Conservation (phyloP, 2,329 filamentous ascomycete species). For the Curvularia verruculosa region DNA sequence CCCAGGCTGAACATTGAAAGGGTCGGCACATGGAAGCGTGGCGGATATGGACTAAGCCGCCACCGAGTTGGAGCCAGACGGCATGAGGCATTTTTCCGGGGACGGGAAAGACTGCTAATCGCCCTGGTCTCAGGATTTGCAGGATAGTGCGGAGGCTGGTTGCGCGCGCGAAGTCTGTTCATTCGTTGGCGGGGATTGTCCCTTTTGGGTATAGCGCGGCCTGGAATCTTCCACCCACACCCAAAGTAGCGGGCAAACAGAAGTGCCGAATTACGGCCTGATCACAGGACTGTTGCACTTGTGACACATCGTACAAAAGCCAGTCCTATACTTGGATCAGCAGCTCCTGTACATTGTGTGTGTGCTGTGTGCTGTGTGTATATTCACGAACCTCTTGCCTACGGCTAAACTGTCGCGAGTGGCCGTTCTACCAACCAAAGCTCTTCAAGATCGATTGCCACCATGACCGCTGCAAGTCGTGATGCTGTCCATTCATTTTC, state of each 20-base stretch:
- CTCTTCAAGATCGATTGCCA: not conserved
- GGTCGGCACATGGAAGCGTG: not conserved
- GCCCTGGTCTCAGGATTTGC: too few relatives aligned
- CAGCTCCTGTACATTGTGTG: too few relatives aligned
- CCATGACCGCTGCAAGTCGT: not conserved
- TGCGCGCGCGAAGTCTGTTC: not conserved
- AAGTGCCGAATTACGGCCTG: not conserved
- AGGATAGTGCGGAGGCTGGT: not conserved
- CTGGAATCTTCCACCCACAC: not conserved
- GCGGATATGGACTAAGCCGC: not conserved
- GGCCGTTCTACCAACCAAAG: not conserved
- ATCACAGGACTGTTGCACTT: not conserved
- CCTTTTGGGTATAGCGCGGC: not conserved
- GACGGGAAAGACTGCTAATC: not conserved
- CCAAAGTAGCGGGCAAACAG: not conserved
- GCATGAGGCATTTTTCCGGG: not conserved
- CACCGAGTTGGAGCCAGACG: not conserved
- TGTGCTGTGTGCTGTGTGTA: too few relatives aligned
- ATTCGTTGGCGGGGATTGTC: not conserved
- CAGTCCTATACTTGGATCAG: not conserved
- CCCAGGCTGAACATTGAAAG: not conserved
- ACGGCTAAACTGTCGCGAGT: not conserved
- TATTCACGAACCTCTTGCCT: not conserved
- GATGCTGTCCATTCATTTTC: not conserved
- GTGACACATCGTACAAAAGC: not conserved